These are phyloP conservation scores for Paracorniculantispora psalliotae DNA, from an alignment of 2,329 filamentous ascomycete species.

Conservation along the genomic window DNA sequence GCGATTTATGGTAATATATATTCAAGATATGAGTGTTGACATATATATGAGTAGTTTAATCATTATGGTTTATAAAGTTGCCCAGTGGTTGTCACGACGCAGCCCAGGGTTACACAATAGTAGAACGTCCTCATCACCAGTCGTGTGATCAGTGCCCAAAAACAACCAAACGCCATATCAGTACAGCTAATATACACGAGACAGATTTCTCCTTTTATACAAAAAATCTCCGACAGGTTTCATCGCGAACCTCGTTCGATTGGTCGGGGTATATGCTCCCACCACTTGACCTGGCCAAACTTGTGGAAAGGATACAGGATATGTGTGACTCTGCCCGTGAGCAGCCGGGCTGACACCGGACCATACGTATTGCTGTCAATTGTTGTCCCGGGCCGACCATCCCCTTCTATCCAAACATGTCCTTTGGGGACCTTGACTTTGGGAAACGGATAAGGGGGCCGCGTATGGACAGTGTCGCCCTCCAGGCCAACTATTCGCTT, in stretches of 20 bases:
- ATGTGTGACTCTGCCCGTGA: conserved; percentile 69
- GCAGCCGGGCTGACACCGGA: conserved; percentile 68
- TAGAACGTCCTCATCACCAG: not conserved
- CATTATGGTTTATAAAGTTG: not conserved
- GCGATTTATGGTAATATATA: not conserved
- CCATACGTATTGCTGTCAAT: conserved; percentile 89
- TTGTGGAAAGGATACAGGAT: conserved; percentile 65
- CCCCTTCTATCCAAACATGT: conserved; percentile 94
- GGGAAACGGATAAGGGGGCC: conserved; percentile 51
- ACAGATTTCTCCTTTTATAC: not conserved
- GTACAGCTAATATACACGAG: conserved; percentile 2
- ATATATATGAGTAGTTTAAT: too few species aligned
- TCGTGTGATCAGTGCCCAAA: not conserved
- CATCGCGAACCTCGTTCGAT: not conserved
- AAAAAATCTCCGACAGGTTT: not conserved
- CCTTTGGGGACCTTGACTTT: conserved; percentile 67
- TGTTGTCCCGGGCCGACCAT: conserved; percentile 65
- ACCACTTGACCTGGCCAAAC: conserved; percentile 53
- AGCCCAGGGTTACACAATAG: not conserved
- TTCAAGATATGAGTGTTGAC: not conserved
- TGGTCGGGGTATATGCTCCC: conserved; percentile 38
- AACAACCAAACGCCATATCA: not conserved
- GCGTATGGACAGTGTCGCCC: conserved; percentile 70
- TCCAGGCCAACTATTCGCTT: conserved; percentile 81
- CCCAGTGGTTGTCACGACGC: not conserved